Base-by-base conservation (phyloP, 768 basidiomycete genomes). In the Amanita polypyramis region DNA sequence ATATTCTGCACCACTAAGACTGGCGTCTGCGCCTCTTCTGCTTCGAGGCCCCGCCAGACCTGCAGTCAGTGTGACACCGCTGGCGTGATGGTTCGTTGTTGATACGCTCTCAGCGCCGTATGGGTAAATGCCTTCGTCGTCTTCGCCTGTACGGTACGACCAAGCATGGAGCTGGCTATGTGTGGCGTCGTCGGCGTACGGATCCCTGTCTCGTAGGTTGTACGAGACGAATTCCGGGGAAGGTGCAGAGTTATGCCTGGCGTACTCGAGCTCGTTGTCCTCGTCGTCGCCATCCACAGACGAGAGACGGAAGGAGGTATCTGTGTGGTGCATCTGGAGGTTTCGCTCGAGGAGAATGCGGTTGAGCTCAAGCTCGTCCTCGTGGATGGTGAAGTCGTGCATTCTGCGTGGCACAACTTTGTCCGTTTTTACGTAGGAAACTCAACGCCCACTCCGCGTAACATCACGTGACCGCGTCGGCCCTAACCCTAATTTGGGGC, bases 21-120 rank as follows among this genome's bases (percentile, higher is more conserved):
- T 72, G 42, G 63, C 56, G 55, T 85, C 81, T 34, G 47, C 39
- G 17, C 32, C 47, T 35, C 47, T 49, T 50, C 80, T 67, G 40
- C 72, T 65, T 4, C 73, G 67, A 2, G 79, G 70, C 34, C 76
- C 81, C 32, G 75, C 81, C 8, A 95, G 73, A 0, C 93, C 92
- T 3, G 90, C 88, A 45, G 76, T 85, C 14, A 96, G 72, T 0
- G 93, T 95, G 45, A 95, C 69, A 2, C 79, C 89, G 53, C 85
- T 89, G 20, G 89, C 91, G 64, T 96, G 93, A 62, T 96, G 93
- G 1, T 82, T 88, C 7, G 79, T 80, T 0, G 92, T 94, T 0
- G 88, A 92, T 50, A 89, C 62, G 0, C 85, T 86, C 50, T 80
- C 78, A 17, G 75, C 79, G 34, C 73, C 76, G 54, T 80, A 86